Evolutionary conservation across 2,329 filamentous ascomycete genomes (phyloP).

Genomic region (Botrytis aclada): DNA sequence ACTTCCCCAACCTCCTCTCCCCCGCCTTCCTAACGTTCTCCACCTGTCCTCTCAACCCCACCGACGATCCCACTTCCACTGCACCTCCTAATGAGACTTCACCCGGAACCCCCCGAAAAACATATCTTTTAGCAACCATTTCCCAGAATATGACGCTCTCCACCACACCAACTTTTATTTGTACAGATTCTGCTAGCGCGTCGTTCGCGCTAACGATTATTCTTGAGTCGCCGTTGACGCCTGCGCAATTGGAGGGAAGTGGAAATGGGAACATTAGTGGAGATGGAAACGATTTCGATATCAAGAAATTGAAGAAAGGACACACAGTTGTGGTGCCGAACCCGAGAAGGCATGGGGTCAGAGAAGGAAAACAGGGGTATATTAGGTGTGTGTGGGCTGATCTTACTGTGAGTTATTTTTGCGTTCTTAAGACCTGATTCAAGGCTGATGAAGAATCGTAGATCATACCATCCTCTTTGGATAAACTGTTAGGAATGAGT

Average conservation of each 20-base stretch:
- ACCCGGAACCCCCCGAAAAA: conserved; percentile 3
- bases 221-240: conserved; percentile 18
- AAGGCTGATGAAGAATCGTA: conserved; percentile 17
- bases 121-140: conserved; percentile 32
- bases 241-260: conserved; percentile 17
- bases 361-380: conserved; percentile 33
- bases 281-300: conserved; percentile 26
- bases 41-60: conserved; percentile 22
- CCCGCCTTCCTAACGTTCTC: conserved; percentile 29
- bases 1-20: conserved; percentile 27
- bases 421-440: background rate
- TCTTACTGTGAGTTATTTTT: conserved; percentile 22
- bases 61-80: conserved; percentile 4
- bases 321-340: conserved; percentile 24
- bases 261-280: conserved; percentile 13
- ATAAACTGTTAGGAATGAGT: conserved; percentile 28
- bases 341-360: conserved; percentile 27
- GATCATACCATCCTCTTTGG: conserved; percentile 30
- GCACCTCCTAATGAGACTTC: background rate
- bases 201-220: conserved; percentile 32
- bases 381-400: conserved; percentile 24
- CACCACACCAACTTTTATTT: conserved; percentile 34
- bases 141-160: conserved; percentile 35
- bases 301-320: conserved; percentile 30
- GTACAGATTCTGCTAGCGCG: conserved; percentile 24